A percentile compares a stretch with the other conserved stretches of the same genome.
Evolutionary conservation across 2,329 filamentous ascomycete species (phyloP).

Genomic region (Niveomyces coronatus): DNA sequence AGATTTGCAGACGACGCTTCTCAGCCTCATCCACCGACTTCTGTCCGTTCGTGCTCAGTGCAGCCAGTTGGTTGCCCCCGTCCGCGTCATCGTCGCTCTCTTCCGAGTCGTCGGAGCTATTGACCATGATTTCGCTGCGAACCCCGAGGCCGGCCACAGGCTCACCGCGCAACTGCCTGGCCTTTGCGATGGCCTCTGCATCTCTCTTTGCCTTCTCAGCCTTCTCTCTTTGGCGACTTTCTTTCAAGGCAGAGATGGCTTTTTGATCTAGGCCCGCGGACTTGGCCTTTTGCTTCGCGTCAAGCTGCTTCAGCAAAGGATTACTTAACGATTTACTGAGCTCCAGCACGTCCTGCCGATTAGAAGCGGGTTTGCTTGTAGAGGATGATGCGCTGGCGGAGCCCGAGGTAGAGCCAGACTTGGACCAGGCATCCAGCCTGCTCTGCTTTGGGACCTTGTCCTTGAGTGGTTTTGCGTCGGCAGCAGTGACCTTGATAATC

Average conservation of each 20-base stretch:
- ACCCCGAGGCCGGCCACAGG: conserved; percentile 54
- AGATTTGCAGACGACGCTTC: conserved; percentile 31
- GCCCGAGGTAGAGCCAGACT: conserved; percentile 28
- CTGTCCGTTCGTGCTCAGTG: conserved; percentile 36
- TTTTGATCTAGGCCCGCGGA: conserved; percentile 23
- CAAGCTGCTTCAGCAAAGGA: conserved; percentile 36
- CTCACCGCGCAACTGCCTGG: conserved; percentile 39
- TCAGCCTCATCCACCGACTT: conserved; percentile 41
- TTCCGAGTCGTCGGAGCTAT: conserved; percentile 64
- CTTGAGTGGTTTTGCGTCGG: conserved; percentile 19
- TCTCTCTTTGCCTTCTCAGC: conserved; percentile 66
- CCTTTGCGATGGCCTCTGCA: conserved; percentile 58
- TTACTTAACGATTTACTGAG: conserved; percentile 37
- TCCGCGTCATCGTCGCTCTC: conserved; percentile 61
- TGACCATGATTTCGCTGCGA: conserved; percentile 85
- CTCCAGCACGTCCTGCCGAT: conserved; percentile 37
- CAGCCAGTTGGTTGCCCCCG: conserved; percentile 31
- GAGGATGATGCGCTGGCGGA: conserved; percentile 12
- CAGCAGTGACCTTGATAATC: conserved; percentile 31
- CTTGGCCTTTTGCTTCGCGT: conserved; percentile 20
- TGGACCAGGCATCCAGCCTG: conserved; percentile 52
- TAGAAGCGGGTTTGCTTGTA: conserved; percentile 21
- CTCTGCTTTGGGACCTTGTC: conserved; percentile 44
- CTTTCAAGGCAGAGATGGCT: conserved; percentile 43
- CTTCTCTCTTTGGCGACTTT: conserved; percentile 63